Conservation (phyloP, 306 rosid genomes). For the Morella rubra region DNA sequence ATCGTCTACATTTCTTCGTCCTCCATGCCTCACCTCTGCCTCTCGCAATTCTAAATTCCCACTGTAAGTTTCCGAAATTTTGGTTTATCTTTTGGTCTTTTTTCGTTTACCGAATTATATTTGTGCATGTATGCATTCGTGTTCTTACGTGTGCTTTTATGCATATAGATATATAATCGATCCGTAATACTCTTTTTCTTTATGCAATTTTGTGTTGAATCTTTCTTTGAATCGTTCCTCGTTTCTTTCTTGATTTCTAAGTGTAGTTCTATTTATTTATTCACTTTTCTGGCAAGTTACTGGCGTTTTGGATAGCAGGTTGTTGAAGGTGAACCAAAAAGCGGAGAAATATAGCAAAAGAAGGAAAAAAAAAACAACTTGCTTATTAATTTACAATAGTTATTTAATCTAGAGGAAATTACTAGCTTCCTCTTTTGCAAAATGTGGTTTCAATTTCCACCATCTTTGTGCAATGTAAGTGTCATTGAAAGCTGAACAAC, state of each 20-base stretch:
- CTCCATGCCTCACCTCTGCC: conserved; percentile 44
- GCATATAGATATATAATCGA: background rate
- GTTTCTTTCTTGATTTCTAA: background rate
- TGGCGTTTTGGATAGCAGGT: background rate
- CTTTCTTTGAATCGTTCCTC: background rate
- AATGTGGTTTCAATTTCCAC: background rate
- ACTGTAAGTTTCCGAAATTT: conserved; percentile 31
- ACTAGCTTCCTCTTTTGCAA: background rate
- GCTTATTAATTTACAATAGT: background rate
- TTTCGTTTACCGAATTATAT: background rate
- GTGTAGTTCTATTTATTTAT: background rate
- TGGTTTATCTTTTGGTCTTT: background rate
- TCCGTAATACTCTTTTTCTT: background rate
- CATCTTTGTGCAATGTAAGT: background rate
- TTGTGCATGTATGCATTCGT: background rate
- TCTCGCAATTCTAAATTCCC: conserved; percentile 61
- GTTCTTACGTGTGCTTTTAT: background rate
- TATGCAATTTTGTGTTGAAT: background rate
- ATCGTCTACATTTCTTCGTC: conserved; percentile 46
- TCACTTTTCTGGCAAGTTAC: background rate
- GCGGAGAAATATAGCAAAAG: background rate
- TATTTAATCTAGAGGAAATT: background rate
- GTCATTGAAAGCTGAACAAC: background rate
- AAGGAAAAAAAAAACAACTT: background rate
- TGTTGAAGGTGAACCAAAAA: background rate